Evolutionary conservation across 768 basidiomycete species (phyloP), one percentile per base, ranked within the genome.

Genomic region (Auricularia cornea): DNA sequence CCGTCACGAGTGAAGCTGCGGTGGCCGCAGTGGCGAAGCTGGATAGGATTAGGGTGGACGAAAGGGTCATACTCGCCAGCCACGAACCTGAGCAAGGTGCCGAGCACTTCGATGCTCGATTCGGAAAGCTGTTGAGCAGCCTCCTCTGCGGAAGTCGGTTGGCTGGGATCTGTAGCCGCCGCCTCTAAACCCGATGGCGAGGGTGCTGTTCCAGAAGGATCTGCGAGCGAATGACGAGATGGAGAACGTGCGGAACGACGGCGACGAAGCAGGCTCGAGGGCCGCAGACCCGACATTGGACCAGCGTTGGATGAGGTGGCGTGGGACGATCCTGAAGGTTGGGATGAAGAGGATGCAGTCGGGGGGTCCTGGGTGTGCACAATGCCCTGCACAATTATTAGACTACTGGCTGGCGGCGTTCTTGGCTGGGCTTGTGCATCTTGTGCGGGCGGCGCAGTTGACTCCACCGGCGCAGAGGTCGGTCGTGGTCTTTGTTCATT

Each of bases 11-110:
- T 3, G 92, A 93, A 8, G 89, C 90, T 1, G 92, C 91, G 1
- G 91, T 92, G n/a, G 92, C 92, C 11, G 92, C 89, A n/a, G 92
- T 90, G 3, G 92, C 92, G 33, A 93, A 92, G 68, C 92, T 90
- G 66, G 59, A 71, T 23, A 20, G 3, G n/a, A 60, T 57, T 23
- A 40, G 30, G 33, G 30, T 60, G 56, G 18, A 57, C 62, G 65
- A 23, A 59, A 59, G 62, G 59, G 35, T 62, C 60, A 33, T 44
- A 23, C 44, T 66, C 20, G 16, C 33, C 56, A 16, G 28, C 16
- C 2, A 75, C 81, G 59, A 69, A 89, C 90, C 90, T 92, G 33
- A 92, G 77, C 18, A 92, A 73, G n/a, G 90, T 91, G 28, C 90
- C 90, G 31, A 92, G 75, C 12, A 92, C 88, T 68, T 92, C 90